Evolutionary conservation across 2,329 filamentous ascomycete genomes (phyloP).

Genomic region (Paraphaeosphaeria minitans): DNA sequence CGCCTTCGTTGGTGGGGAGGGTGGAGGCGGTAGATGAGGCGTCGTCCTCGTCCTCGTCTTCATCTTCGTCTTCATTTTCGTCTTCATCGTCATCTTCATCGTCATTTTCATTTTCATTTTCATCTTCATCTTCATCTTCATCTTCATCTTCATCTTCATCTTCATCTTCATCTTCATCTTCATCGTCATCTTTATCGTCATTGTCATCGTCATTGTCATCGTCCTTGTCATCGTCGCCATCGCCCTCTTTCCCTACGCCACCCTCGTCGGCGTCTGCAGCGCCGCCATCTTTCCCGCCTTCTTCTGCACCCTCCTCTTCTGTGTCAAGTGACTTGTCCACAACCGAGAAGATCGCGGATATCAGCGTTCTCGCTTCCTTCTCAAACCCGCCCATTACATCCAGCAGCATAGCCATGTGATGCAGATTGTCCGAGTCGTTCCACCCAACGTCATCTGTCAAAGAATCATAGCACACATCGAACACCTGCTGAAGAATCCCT

Average conservation of each 20-base stretch:
- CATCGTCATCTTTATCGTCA: not conserved
- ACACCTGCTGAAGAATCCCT: not conserved
- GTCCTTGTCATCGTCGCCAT: not conserved
- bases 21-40: not conserved
- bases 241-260: not conserved
- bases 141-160: not conserved
- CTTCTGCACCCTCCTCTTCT: not conserved
- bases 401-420: slow-evolving; percentile 23
- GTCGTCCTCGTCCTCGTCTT: not conserved
- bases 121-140: not conserved
- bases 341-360: slow-evolving; percentile 21
- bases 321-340: slow-evolving; percentile 14
- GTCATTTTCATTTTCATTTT: not conserved
- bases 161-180: not conserved
- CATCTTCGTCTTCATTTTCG: not conserved
- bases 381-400: slow-evolving; percentile 21
- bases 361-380: slow-evolving; percentile 21
- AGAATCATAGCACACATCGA: slow-evolving; percentile 1
- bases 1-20: not conserved
- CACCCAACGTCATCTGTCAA: slow-evolving; percentile 1
- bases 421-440: slow-evolving; percentile 19
- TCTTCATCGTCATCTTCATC: not conserved
- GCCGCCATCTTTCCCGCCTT: not conserved
- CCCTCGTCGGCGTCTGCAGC: not conserved
- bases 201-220: not conserved